These are phyloP conservation scores for Croton setiger DNA, from an alignment of 441 rosid genomes.

Conservation along the genomic window DNA sequence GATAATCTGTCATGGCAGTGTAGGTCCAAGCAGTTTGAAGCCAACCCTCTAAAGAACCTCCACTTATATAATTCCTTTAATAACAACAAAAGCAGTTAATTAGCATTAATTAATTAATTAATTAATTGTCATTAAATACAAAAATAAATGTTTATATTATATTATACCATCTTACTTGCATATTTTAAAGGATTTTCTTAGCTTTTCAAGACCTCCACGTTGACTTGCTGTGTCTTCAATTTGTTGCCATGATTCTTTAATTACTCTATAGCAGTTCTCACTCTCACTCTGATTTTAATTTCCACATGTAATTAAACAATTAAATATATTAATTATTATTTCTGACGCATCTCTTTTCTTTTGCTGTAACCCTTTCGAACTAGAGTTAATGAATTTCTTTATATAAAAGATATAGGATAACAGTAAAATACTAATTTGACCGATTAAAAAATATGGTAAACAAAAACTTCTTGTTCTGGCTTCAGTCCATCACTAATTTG, in stretches of 20 bases:
- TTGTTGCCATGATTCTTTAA: constrained; percentile 47
- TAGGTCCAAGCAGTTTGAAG: constrained; percentile 38
- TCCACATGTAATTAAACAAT: neutral
- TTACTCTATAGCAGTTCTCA: constrained; percentile 55
- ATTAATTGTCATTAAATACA: neutral
- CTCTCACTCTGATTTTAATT: constrained; percentile 38
- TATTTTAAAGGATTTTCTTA: constrained; percentile 40
- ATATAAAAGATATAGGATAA: too few species aligned
- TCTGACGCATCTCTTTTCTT: too few species aligned
- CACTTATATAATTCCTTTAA: constrained; percentile 35
- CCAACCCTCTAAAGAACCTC: constrained; percentile 29
- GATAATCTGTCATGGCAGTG: constrained; percentile 72
- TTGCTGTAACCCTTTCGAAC: too few species aligned
- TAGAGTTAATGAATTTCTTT: too few species aligned
- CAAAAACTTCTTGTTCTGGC: too few species aligned
- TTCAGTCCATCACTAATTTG: too few species aligned
- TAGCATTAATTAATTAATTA: constrained; percentile 7
- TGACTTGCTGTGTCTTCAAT: constrained; percentile 30
- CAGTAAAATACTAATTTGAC: too few species aligned
- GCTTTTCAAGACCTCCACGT: constrained; percentile 35
- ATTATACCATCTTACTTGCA: constrained; percentile 41
- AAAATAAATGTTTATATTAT: too few species aligned
- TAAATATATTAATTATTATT: neutral
- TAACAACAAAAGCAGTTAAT: neutral
- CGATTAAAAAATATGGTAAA: too few species aligned